phyloP scores from a whole-genome alignment of 2,329 filamentous ascomycete genomes.

The Phaeosphaeriaceae sp. region DNA sequence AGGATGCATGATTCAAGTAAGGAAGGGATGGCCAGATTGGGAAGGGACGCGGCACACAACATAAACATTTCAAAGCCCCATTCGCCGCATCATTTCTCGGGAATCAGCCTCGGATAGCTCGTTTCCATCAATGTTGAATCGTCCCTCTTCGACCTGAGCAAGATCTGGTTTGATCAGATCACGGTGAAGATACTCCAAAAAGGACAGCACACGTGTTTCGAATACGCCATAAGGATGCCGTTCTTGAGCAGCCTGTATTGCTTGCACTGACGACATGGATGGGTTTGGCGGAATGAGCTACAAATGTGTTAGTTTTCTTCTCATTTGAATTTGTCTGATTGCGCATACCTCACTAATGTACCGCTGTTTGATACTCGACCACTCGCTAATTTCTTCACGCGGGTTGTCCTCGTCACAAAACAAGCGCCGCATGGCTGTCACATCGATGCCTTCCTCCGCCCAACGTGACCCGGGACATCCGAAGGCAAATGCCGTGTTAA shows the following conservation, averaged over 20 bases:
- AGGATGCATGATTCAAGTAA: constrained; percentile 2
- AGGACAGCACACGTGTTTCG: constrained; percentile 49
- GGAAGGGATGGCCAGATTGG: constrained; percentile 1
- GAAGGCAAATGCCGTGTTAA: constrained; percentile 56
- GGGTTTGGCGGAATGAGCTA: constrained; percentile 25
- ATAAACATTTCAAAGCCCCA: constrained; percentile 29
- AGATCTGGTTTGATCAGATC: constrained; percentile 56
- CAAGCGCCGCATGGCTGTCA: constrained; percentile 42
- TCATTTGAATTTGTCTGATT: not conserved
- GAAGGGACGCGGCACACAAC: not conserved
- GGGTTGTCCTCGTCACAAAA: constrained; percentile 42
- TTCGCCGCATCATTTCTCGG: constrained; percentile 40
- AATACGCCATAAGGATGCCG: constrained; percentile 48
- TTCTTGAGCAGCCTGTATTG: constrained; percentile 34
- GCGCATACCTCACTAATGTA: constrained; percentile 39
- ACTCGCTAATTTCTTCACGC: constrained; percentile 40
- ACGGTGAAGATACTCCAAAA: constrained; percentile 53
- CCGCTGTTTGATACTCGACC: constrained; percentile 45
- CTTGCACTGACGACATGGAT: constrained; percentile 28
- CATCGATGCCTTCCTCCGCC: constrained; percentile 31
- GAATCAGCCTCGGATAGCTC: constrained; percentile 40
- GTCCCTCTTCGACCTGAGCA: constrained; percentile 58
- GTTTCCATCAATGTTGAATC: constrained; percentile 41
- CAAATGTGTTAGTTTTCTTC: constrained; percentile 4
- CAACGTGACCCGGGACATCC: constrained; percentile 41